Base-by-base conservation (phyloP, 129 eudicot species). In the Centaurea solstitialis region DNA sequence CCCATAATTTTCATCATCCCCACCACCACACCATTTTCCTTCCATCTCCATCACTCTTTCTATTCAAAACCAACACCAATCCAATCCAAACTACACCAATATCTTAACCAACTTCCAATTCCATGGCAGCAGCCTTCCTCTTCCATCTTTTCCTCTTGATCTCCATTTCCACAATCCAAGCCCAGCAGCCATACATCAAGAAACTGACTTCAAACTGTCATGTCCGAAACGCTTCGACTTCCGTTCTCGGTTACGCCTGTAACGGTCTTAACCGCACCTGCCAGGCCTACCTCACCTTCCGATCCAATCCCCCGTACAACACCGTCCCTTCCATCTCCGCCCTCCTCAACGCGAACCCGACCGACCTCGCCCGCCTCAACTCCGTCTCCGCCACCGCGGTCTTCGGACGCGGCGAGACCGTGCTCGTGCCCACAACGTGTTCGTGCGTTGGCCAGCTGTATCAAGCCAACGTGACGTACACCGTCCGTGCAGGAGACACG, bases 391-490 rank as follows among this genome's bases (percentile, higher is more conserved):
- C 53, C 23, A 70, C 23, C 40, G 69, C 76, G 0, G 24, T 77
- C 6, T 89, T 95, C 21, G 86, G 65, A 3, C 62, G 88, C 9
- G 82, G 87, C 79, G 87, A 81, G 5, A 50, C 83, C 50, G 99
- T 95, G 23, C 90, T 95, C 10, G 93, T 95, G 72, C 99, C 98
- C 24, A 83, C 91, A 75, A 86, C 74, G 64, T 96, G 99, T 77
- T 96, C 93, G 30, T 96, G 99, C 82, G 74, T 92, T n/a, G 98
- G 98, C 45, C 81, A 81, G 85, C 86, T 79, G 79, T 95, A 89
- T 76, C 99, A 95, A 76, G 79, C 83, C 18, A 96, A 93, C 71
- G 72, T 89, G 2, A 78, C 91, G 9, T 88, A 89, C 62, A 77
- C 79, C 72, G 79, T 86, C 61, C 78, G 45, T 70, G 3, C 38